Evolutionary conservation across 2,329 filamentous ascomycete species (phyloP).

Genomic region (Biscogniauxia marginata): DNA sequence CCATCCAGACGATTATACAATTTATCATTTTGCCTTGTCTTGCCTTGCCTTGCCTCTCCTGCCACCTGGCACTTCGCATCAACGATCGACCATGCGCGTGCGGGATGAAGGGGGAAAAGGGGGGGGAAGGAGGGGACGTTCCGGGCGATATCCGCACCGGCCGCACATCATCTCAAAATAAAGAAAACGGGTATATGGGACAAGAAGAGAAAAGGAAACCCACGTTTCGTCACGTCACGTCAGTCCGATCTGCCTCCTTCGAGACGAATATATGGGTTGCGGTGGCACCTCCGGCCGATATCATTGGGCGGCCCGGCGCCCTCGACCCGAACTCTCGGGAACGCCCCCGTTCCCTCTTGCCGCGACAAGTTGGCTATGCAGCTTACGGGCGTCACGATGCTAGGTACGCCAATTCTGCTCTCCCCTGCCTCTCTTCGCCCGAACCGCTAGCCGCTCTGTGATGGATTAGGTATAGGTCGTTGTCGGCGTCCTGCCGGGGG

Average conservation of each 20-base stretch:
- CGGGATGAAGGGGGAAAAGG: not conserved
- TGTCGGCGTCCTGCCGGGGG: not conserved
- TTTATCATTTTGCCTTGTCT: not conserved
- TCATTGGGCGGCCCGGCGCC: not conserved
- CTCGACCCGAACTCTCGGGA: not conserved
- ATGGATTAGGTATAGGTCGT: not conserved
- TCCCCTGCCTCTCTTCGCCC: no score
- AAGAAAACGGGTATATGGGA: not conserved
- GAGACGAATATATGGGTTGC: not conserved
- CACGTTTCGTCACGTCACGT: not conserved
- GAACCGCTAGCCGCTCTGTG: no score
- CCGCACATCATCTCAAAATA: not conserved
- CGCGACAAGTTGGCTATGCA: not conserved
- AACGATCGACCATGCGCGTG: not conserved
- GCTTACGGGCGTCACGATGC: not conserved
- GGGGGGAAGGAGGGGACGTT: not conserved
- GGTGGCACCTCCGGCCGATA: not conserved
- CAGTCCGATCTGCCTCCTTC: not conserved
- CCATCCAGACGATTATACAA: no score
- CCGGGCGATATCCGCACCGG: not conserved
- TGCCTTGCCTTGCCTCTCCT: not conserved
- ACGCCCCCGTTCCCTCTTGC: not conserved
- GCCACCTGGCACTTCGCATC: not conserved
- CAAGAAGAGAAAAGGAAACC: not conserved
- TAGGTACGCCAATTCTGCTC: not conserved